Conservation (phyloP, 1,284 basidiomycete species). For the Nidula niveotomentosa region DNA sequence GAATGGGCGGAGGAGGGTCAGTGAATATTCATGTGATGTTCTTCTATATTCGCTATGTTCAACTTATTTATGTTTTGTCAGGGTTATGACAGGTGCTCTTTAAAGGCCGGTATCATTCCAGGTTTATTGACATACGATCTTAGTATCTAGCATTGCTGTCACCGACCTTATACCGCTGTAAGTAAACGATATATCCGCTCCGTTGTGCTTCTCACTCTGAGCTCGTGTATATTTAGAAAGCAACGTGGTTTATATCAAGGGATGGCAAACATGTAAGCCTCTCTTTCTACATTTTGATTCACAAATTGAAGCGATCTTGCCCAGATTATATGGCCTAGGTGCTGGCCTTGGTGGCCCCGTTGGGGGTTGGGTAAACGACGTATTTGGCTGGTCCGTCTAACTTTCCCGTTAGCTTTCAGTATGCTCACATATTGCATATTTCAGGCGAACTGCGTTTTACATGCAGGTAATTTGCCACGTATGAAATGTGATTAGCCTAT, state of each 20-base stretch:
- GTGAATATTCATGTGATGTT: slow-evolving; percentile 20
- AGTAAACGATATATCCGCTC: slow-evolving; percentile 24
- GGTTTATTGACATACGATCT: slow-evolving; percentile 16
- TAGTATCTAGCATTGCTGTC: slow-evolving; percentile 76
- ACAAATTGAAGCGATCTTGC: slow-evolving; percentile 7
- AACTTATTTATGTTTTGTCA: slow-evolving; percentile 28
- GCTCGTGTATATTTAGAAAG: slow-evolving; percentile 45
- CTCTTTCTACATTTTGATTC: slow-evolving; percentile 10
- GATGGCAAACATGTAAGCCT: slow-evolving; percentile 76
- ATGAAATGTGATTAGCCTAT: slow-evolving; percentile 4
- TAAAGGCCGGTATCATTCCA: slow-evolving; percentile 14
- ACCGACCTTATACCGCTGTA: slow-evolving; percentile 83
- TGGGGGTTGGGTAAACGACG: slow-evolving; percentile 85
- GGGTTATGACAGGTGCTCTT: slow-evolving; percentile 76
- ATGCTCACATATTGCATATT: slow-evolving; percentile 15
- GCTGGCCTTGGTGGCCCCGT: slow-evolving; percentile 88
- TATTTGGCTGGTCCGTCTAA: slow-evolving; percentile 72
- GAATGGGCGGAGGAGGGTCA: slow-evolving; percentile 89
- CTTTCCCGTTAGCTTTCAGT: slow-evolving; percentile 4
- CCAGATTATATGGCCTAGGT: slow-evolving; percentile 73
- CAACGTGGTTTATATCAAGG: slow-evolving; percentile 89
- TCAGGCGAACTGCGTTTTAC: slow-evolving; percentile 67
- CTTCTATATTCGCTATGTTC: slow-evolving; percentile 10
- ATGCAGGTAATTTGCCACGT: slow-evolving; percentile 49
- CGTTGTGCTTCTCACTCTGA: too few species aligned